phyloP scores from a whole-genome alignment of 176 grass and related monocot genomes.

The Alloteropsis semialata region DNA sequence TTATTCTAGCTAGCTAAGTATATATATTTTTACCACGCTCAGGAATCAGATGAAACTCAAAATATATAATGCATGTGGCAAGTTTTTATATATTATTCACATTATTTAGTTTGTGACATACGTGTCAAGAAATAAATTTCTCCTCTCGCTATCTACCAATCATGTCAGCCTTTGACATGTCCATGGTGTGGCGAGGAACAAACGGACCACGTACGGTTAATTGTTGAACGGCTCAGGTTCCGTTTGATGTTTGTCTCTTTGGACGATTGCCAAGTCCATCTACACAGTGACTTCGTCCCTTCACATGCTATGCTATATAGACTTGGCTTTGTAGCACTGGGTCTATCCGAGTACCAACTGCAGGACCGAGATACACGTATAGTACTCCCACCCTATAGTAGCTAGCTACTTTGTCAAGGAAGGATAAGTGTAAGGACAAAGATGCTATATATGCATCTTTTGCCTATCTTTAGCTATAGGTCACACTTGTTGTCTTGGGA shows the following conservation, averaged over 20 bases:
- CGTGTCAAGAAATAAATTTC: slow-evolving; percentile 4
- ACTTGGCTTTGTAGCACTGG: not conserved
- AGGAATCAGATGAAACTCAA: too few species aligned
- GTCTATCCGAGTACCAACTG: not conserved
- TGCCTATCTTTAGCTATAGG: not conserved
- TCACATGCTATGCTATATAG: not conserved
- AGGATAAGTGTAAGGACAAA: not conserved
- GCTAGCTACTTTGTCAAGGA: not conserved
- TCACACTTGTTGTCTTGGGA: not conserved
- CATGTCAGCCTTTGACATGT: slow-evolving; percentile 13
- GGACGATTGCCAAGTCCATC: not conserved
- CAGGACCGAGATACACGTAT: not conserved
- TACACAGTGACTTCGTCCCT: not conserved
- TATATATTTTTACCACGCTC: not conserved
- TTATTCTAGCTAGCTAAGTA: too few species aligned
- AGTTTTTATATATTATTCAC: too few species aligned
- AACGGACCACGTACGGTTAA: slow-evolving; percentile 16
- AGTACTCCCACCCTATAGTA: not conserved
- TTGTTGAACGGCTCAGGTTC: slow-evolving; percentile 25
- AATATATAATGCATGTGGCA: too few species aligned
- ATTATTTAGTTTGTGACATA: not conserved
- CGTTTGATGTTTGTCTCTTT: slow-evolving; percentile 1
- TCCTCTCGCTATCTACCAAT: slow-evolving; percentile 27
- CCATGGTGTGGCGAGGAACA: slow-evolving; percentile 19
- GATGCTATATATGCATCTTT: not conserved